phyloP scores from a whole-genome alignment of 495 filamentous ascomycete species.

The Talaromyces nanjingensis region DNA sequence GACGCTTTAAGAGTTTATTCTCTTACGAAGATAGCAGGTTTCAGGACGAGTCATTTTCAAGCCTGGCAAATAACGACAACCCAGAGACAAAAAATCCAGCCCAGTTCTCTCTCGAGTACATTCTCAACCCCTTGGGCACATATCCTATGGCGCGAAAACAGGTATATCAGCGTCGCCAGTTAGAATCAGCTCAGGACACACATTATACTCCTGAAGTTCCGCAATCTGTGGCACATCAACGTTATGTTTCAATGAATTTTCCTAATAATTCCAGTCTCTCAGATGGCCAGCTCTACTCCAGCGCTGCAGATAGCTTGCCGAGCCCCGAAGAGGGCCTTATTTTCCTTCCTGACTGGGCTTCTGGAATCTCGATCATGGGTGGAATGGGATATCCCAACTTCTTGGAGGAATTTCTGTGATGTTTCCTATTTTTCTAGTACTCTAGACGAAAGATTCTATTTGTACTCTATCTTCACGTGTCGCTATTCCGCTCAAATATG shows the following conservation, averaged over 20 bases:
- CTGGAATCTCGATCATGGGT: constrained; percentile 2
- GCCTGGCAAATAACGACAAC: not conserved
- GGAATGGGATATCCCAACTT: constrained; percentile 2
- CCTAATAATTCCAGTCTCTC: too few relatives aligned
- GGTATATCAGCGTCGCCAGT: not conserved
- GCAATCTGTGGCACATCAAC: not conserved
- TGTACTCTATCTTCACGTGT: not conserved
- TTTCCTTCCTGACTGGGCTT: not conserved
- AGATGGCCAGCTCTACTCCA: not conserved
- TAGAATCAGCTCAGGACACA: not conserved
- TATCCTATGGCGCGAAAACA: constrained; percentile 1
- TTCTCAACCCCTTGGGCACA: constrained; percentile 1
- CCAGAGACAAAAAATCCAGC: not conserved
- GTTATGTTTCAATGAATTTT: too few relatives aligned
- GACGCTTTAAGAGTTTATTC: not conserved
- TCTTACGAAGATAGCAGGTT: not conserved
- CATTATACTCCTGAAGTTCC: not conserved
- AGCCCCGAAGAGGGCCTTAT: not conserved
- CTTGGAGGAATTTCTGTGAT: not conserved
- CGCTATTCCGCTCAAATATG: not conserved
- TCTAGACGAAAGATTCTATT: not conserved
- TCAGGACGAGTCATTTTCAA: not conserved
- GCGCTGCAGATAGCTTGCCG: not conserved
- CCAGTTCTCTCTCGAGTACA: constrained; percentile 4
- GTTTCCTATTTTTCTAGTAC: not conserved